Percentiles rank a stretch among this genome's conserved stretches.
Conservation (phyloP, 164 flowering plant species). For the Stephania yunnanensis region DNA sequence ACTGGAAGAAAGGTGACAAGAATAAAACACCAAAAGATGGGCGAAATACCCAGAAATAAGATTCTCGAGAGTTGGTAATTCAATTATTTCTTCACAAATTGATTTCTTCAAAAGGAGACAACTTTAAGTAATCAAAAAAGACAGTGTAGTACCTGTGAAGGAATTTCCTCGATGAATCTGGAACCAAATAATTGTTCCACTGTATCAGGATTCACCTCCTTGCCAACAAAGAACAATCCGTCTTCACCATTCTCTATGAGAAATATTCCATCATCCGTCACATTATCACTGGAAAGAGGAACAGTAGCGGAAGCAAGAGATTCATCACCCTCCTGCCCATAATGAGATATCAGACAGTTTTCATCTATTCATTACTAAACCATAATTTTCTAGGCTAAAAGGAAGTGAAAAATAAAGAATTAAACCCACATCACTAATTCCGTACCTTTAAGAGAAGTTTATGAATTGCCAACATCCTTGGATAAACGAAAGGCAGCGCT, state of each 20-base stretch:
- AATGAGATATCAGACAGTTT: not conserved
- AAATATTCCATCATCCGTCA: conserved; percentile 75
- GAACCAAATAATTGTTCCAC: conserved; percentile 59
- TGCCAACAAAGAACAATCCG: conserved; percentile 74
- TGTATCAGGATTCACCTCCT: conserved; percentile 43
- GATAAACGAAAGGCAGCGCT: conserved; percentile 77
- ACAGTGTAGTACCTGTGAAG: conserved; percentile 52
- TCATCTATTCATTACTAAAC: not conserved
- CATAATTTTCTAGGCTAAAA: not conserved
- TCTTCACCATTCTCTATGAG: conserved; percentile 94
- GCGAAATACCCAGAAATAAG: not conserved
- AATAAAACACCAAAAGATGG: not conserved
- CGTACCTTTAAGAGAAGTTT: conserved; percentile 58
- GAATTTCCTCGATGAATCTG: conserved; percentile 58
- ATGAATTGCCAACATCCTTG: conserved; percentile 81
- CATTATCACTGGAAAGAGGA: conserved; percentile 88
- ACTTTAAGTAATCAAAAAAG: not conserved
- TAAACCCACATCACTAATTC: not conserved
- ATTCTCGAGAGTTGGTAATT: not conserved
- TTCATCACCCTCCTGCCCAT: conserved; percentile 53
- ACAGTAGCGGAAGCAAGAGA: conserved; percentile 46
- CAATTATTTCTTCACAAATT: not conserved
- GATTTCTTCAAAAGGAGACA: not conserved
- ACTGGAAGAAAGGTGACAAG: no score
- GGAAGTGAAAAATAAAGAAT: not conserved